Evolutionary conservation across 345 rosid genomes (phyloP).

Genomic region (Rhizophora apiculata): DNA sequence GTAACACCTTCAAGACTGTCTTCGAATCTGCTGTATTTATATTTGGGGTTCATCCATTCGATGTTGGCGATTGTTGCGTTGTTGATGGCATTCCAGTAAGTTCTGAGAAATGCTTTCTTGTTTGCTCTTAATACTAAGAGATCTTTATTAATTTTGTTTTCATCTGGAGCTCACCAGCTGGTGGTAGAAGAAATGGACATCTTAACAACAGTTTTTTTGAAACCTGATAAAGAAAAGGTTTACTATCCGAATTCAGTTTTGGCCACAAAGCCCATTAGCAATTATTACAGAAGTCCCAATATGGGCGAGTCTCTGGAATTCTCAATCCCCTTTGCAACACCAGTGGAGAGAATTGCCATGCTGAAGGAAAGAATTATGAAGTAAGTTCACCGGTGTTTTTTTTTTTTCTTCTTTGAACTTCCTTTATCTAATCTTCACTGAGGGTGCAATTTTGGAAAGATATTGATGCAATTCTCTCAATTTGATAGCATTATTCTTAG

Average conservation of each 20-base stretch:
- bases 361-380: constrained; percentile 46
- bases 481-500: too few species aligned
- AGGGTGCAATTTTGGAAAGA: too few species aligned
- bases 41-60: constrained; percentile 80
- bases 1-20: constrained; percentile 68
- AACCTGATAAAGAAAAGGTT: constrained; percentile 58
- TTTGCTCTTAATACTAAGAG: background rate
- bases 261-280: constrained; percentile 64
- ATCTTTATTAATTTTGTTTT: background rate
- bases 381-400: constrained; percentile 33
- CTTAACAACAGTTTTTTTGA: constrained; percentile 66
- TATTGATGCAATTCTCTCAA: too few species aligned
- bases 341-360: constrained; percentile 43
- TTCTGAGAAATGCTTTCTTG: background rate
- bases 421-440: too few species aligned
- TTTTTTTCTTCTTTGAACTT: too few species aligned
- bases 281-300: constrained; percentile 70
- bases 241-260: constrained; percentile 68
- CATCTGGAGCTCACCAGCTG: constrained; percentile 35
- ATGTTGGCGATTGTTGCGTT: constrained; percentile 80
- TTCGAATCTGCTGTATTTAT: constrained; percentile 69
- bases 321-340: constrained; percentile 56
- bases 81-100: constrained; percentile 64
- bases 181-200: constrained; percentile 84
- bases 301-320: constrained; percentile 66